Conservation (phyloP, 768 basidiomycete species). For the Clavulina sp. region DNA sequence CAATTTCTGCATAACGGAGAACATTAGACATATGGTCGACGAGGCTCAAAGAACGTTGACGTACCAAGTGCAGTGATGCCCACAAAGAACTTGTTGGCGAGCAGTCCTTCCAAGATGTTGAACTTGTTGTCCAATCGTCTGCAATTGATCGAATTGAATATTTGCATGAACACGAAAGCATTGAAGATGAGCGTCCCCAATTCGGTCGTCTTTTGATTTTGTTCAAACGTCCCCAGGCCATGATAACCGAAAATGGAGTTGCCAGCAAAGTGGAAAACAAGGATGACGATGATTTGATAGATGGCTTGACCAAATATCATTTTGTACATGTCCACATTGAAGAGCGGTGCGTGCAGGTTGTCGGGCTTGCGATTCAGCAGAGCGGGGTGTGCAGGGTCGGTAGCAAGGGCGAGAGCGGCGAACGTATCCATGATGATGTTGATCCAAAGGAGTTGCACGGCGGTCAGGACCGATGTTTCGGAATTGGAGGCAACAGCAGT, state of each 20-base stretch:
- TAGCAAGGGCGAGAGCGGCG: conserved; percentile 91
- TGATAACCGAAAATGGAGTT: conserved; percentile 45
- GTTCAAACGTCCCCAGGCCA: conserved; percentile 15
- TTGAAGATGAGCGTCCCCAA: conserved; percentile 91
- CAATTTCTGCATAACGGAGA: conserved; percentile 43
- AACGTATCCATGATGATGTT: conserved; percentile 99
- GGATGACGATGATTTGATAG: conserved; percentile 68
- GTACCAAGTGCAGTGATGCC: conserved; percentile 68
- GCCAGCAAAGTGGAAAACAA: conserved; percentile 83
- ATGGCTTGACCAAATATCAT: conserved; percentile 80
- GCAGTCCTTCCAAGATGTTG: conserved; percentile 78
- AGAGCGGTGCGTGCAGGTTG: conserved; percentile 71
- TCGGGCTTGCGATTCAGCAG: conserved; percentile 85
- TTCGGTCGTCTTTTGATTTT: conserved; percentile 26
- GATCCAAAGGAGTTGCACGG: conserved; percentile 96
- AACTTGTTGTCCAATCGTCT: conserved; percentile 68
- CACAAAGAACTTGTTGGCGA: conserved; percentile 69
- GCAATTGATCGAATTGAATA: conserved; percentile 90
- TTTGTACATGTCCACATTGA: conserved; percentile 91
- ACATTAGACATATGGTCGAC: conserved; percentile 1
- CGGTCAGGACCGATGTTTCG: conserved; percentile 76
- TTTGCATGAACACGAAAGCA: conserved; percentile 94
- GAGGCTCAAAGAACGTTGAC: conserved; percentile 12
- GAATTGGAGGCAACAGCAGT: conserved; percentile 63
- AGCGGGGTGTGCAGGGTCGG: conserved; percentile 72